phyloP scores from a whole-genome alignment of 2,329 filamentous ascomycete species.

The Cladosporium cucumerinum region DNA sequence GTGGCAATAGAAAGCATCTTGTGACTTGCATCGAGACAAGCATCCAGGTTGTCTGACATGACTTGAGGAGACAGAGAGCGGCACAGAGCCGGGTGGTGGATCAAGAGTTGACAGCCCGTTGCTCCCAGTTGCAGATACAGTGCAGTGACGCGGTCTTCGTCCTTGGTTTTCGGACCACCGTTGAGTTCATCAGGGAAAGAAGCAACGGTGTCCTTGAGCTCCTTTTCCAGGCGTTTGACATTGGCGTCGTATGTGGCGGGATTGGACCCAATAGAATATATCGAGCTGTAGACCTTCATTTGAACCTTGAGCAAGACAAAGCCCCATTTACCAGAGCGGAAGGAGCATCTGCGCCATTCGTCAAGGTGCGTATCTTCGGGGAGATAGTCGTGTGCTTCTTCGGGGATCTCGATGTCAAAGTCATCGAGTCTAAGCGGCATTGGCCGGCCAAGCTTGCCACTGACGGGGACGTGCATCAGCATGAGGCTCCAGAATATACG shows the following conservation, averaged over 20 bases:
- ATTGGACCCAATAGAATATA: slow-evolving; percentile 68
- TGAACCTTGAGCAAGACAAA: slow-evolving; percentile 65
- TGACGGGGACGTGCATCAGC: slow-evolving; percentile 63
- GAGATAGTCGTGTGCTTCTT: slow-evolving; percentile 67
- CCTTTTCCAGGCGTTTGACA: slow-evolving; percentile 63
- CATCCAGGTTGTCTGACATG: slow-evolving; percentile 50
- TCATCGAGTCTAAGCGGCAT: slow-evolving; percentile 72
- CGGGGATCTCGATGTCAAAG: slow-evolving; percentile 74
- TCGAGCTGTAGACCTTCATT: slow-evolving; percentile 69
- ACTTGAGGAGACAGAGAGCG: slow-evolving; percentile 56
- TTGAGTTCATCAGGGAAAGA: slow-evolving; percentile 61
- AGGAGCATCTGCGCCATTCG: slow-evolving; percentile 58
- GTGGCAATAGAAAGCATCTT: slow-evolving; percentile 61
- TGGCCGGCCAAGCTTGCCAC: slow-evolving; percentile 72
- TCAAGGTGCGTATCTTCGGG: slow-evolving; percentile 54
- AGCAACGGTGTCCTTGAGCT: slow-evolving; percentile 61
- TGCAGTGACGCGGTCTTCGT: slow-evolving; percentile 48
- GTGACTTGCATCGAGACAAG: slow-evolving; percentile 64
- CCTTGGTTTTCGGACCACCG: slow-evolving; percentile 43
- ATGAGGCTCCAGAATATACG: slow-evolving; percentile 73
- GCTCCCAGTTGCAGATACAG: slow-evolving; percentile 50
- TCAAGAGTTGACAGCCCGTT: slow-evolving; percentile 48
- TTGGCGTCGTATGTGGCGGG: slow-evolving; percentile 57
- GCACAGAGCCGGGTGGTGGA: slow-evolving; percentile 54
- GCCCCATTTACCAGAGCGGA: slow-evolving; percentile 62